phyloP scores from a whole-genome alignment of 176 grass and related monocot species.

The Coix lacrymajobi region DNA sequence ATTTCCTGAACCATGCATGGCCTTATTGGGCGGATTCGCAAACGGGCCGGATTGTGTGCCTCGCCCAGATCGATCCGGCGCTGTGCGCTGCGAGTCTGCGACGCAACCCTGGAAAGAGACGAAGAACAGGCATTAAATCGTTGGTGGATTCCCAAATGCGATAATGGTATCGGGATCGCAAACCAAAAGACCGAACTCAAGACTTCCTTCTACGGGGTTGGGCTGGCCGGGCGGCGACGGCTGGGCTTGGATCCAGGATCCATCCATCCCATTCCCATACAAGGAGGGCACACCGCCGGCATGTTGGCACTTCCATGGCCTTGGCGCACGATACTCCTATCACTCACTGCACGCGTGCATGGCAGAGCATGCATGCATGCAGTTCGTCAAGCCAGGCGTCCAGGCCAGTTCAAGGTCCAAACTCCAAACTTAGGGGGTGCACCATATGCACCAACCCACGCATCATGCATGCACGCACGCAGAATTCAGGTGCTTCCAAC shows the following conservation, averaged over 20 bases:
- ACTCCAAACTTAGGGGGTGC: background rate
- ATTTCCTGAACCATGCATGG: background rate
- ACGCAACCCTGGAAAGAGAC: slow-evolving; percentile 14
- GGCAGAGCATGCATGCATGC: background rate
- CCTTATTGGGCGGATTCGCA: background rate
- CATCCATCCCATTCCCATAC: background rate
- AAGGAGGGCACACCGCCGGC: background rate
- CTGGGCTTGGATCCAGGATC: background rate
- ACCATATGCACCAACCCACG: background rate
- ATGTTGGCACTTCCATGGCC: slow-evolving; percentile 18
- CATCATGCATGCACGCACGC: background rate
- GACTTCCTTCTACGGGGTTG: slow-evolving; percentile 18
- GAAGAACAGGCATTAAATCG: slow-evolving; percentile 32
- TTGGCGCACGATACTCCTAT: background rate
- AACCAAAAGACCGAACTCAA: slow-evolving; percentile 30
- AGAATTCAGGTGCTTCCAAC: slow-evolving; percentile 17
- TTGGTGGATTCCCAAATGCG: slow-evolving; percentile 19
- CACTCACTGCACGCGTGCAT: background rate
- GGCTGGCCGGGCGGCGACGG: background rate
- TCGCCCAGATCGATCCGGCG: background rate
- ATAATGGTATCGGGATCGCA: slow-evolving; percentile 41
- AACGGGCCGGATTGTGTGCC: slow-evolving; percentile 10
- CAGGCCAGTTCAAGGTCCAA: background rate
- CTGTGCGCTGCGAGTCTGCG: too few species aligned
- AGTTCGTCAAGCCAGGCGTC: background rate